phyloP scores from a whole-genome alignment of 805 yeast genomes.

The Hanseniaspora clermontiae region DNA sequence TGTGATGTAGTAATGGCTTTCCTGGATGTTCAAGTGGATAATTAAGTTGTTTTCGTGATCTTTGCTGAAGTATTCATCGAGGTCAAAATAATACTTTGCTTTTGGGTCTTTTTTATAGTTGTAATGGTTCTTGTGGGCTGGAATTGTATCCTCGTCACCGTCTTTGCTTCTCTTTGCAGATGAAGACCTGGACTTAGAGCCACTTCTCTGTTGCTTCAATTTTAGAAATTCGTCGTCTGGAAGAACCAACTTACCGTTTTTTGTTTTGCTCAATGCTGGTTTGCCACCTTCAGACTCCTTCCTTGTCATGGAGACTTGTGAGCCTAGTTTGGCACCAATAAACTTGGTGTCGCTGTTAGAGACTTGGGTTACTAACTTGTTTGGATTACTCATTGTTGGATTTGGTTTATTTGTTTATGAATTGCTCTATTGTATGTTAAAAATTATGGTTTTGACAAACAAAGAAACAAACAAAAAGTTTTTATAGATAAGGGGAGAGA shows the following conservation, averaged over 20 bases:
- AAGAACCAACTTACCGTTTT: conserved; percentile 9
- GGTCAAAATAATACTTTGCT: conserved; percentile 12
- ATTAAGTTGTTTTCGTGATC: conserved; percentile 31
- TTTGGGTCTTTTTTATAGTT: conserved; percentile 5
- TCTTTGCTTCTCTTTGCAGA: neutral
- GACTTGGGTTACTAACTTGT: conserved; percentile 11
- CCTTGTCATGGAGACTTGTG: conserved; percentile 11
- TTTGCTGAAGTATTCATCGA: conserved; percentile 4
- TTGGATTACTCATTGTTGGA: conserved; percentile 5
- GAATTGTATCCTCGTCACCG: neutral
- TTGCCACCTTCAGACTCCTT: conserved; percentile 8
- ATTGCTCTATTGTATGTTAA: neutral
- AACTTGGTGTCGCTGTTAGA: conserved; percentile 6
- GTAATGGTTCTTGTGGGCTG: neutral
- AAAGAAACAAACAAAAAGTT: neutral
- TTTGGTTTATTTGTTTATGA: no score
- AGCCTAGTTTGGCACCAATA: conserved; percentile 11
- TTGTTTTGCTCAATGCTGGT: neutral
- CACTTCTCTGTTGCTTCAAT: neutral
- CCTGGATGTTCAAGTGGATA: conserved; percentile 69
- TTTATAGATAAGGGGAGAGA: neutral
- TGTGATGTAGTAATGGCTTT: conserved; percentile 58
- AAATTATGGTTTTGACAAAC: no score
- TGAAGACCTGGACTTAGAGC: neutral
- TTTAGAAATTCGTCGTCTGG: conserved; percentile 9